Base-by-base conservation (phyloP, 768 basidiomycete genomes). In the Cantharellus anzutake region DNA sequence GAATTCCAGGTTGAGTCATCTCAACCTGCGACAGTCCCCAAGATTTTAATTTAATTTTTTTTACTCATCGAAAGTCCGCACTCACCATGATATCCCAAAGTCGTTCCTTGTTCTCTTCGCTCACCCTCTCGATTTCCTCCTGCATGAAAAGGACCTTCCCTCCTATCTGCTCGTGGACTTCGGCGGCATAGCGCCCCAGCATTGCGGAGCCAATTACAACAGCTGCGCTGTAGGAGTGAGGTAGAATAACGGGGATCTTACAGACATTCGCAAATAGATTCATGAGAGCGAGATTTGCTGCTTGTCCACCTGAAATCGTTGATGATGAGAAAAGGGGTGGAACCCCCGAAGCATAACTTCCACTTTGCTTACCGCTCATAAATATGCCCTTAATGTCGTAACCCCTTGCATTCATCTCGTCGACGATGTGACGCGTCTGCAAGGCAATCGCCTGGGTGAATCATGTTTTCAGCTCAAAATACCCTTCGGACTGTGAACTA, bases 121-220 rank as follows among this genome's bases (percentile, higher is more conserved):
- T 64, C 56, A 68, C 65, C 60, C 71, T 58, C 58, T 69, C 69
- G 4, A 71, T 73, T 20, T 70, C 66, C 14, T 64, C 60, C 60
- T 76, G 75, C 4, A 65, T 65, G 3, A 60, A 51, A 61, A 74
- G 73, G 58, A 73, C 67, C 52, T 70, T 69, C 35, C 70, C 70
- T 37, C 64, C 65, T 41, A 61, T 56, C 51, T 65, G 63, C 44
- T 68, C 64, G 29, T 65, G 66, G 2, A 75, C 69, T 64, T 86
- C 84, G 35, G 78, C 79, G 2, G 94, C 93, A 66, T 87, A 85
- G 59, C 88, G 76, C 11, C 85, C 96, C 14, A 99, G 77, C 85
- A 99, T 94, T 4, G 94, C 92, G 0, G 89, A 82, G 0, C 96
- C 96, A 5, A 87, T 76, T 2, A 94, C 91, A 41, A 98, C 96